phyloP scores from a whole-genome alignment of 495 filamentous ascomycete species.

The Emericellopsis terricola region DNA sequence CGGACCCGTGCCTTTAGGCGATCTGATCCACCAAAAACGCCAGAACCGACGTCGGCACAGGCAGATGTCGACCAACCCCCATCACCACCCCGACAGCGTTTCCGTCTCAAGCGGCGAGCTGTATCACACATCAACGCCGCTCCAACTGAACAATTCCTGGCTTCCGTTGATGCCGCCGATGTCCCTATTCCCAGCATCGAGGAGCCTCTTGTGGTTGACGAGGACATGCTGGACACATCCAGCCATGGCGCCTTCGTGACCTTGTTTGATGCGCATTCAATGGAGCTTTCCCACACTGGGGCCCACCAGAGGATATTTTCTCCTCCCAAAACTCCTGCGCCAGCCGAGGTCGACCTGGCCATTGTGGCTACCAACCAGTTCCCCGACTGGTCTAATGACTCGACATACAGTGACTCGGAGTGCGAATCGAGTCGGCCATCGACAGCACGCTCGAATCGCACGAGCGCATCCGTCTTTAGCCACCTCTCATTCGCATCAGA shows the following conservation, averaged over 20 bases:
- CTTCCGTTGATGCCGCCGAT: slow-evolving; percentile 36
- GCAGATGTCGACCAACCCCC: slow-evolving; percentile 15
- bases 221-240: slow-evolving; percentile 9
- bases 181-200: slow-evolving; percentile 37
- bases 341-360: slow-evolving; percentile 14
- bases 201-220: slow-evolving; percentile 14
- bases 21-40: slow-evolving; percentile 17
- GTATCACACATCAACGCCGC: slow-evolving; percentile 25
- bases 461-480: slow-evolving; percentile 28
- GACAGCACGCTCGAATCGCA: slow-evolving; percentile 29
- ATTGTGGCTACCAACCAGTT: slow-evolving; percentile 16
- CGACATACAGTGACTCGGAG: slow-evolving; percentile 26
- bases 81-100: slow-evolving; percentile 23
- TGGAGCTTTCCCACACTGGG: neutral
- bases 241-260: slow-evolving; percentile 10
- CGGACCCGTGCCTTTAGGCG: slow-evolving; percentile 1
- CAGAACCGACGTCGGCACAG: slow-evolving; percentile 17
- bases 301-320: slow-evolving; percentile 15
- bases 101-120: slow-evolving; percentile 27
- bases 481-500: slow-evolving; percentile 28
- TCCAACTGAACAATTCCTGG: slow-evolving; percentile 36
- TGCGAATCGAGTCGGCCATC: slow-evolving; percentile 32
- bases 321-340: slow-evolving; percentile 27
- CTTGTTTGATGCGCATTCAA: neutral
- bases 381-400: slow-evolving; percentile 28